Percentiles rank a stretch among this genome's conserved stretches.
phyloP scores from a whole-genome alignment of 352 stramenopile species.

The Pythium dissotocum region DNA sequence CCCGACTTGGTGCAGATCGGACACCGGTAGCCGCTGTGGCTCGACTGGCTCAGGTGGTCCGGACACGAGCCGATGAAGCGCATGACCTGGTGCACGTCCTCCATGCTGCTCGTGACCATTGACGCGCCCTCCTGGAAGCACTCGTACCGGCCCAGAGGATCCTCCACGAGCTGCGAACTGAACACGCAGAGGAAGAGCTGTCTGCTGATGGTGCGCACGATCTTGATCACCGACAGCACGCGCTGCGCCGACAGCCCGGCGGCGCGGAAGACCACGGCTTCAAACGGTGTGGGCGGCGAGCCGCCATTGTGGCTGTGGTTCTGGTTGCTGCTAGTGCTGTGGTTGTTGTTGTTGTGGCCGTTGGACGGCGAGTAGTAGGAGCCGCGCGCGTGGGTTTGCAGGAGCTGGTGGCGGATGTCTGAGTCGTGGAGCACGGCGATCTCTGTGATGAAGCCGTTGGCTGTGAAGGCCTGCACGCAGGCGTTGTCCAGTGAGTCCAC shows the following conservation, averaged over 20 bases:
- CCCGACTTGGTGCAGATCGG: constrained; percentile 73
- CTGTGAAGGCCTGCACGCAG: constrained; percentile 67
- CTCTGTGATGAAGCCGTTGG: constrained; percentile 75
- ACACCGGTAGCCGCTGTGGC: constrained; percentile 44
- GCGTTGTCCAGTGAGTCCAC: constrained; percentile 76
- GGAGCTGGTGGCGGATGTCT: constrained; percentile 58
- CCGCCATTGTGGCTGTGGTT: not conserved
- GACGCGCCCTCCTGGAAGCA: constrained; percentile 78
- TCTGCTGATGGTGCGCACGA: constrained; percentile 68
- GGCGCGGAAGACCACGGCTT: constrained; percentile 67
- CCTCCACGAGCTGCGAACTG: constrained; percentile 70
- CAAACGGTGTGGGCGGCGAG: constrained; percentile 39
- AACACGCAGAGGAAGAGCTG: constrained; percentile 88
- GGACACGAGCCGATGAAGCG: constrained; percentile 62
- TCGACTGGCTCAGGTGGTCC: constrained; percentile 18
- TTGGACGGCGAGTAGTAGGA: constrained; percentile 15
- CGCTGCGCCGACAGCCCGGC: constrained; percentile 50
- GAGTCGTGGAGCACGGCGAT: constrained; percentile 58
- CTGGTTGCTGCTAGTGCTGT: constrained; percentile 9
- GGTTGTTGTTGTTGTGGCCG: constrained; percentile 3
- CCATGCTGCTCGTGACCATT: constrained; percentile 79
- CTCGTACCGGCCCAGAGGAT: constrained; percentile 70
- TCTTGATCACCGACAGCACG: constrained; percentile 55
- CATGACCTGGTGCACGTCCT: constrained; percentile 63
- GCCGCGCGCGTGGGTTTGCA: constrained; percentile 45